Conservation (phyloP, 2,329 filamentous ascomycete species). For the Sporothrix brasiliensis region DNA sequence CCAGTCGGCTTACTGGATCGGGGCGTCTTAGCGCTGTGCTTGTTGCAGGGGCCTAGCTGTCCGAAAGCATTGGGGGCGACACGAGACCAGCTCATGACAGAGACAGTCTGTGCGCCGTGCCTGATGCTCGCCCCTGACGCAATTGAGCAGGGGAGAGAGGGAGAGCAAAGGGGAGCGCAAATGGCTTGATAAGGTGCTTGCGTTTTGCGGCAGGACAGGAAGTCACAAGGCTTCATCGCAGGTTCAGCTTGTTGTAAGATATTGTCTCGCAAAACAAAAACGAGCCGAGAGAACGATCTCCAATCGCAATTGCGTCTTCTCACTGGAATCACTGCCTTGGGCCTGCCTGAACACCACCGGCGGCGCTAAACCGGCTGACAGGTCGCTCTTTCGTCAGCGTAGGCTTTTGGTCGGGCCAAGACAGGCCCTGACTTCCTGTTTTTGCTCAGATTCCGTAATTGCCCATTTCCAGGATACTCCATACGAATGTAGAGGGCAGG, state of each 20-base stretch:
- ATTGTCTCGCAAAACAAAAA: too few species aligned
- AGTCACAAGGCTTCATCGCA: slow-evolving; percentile 17
- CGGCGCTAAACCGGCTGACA: neutral
- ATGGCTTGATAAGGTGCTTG: slow-evolving; percentile 10
- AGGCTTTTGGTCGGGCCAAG: neutral
- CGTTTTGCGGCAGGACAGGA: neutral
- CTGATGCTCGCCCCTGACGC: neutral
- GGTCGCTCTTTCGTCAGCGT: neutral
- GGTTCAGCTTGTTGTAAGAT: neutral
- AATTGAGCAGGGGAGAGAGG: neutral
- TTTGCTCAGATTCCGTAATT: slow-evolving; percentile 5
- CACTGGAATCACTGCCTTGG: slow-evolving; percentile 9
- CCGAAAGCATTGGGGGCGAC: neutral
- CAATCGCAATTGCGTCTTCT: slow-evolving; percentile 1
- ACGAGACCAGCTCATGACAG: slow-evolving; percentile 8
- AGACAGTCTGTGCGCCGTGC: slow-evolving; percentile 12
- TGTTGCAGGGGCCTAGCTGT: neutral
- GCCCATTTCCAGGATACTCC: neutral
- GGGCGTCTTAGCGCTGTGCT: slow-evolving; percentile 12
- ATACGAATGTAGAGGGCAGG: slow-evolving; percentile 2
- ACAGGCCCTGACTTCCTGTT: slow-evolving; percentile 2
- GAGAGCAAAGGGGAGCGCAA: neutral
- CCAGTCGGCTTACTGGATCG: slow-evolving; percentile 8
- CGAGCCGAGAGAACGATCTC: slow-evolving; percentile 1
- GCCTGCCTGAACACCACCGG: slow-evolving; percentile 1